Evolutionary conservation across 306 rosid species (phyloP).

Genomic region (Inga leiocalycina): DNA sequence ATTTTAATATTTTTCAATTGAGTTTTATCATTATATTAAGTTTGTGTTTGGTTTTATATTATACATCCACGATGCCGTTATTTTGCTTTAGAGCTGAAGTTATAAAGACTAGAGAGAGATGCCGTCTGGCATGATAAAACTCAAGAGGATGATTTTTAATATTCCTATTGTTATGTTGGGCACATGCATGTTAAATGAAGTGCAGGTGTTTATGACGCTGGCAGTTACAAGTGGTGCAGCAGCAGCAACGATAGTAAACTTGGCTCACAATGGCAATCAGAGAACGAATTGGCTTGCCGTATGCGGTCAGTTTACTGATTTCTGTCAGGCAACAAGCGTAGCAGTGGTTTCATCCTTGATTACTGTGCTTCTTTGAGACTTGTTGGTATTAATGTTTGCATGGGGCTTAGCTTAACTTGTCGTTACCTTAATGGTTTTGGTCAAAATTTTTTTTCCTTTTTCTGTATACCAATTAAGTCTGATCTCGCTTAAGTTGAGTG

Average conservation of each 20-base stretch:
- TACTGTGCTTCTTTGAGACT: neutral
- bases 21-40: too few species aligned
- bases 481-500: too few species aligned
- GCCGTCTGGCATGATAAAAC: too few species aligned
- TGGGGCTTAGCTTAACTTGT: conserved; percentile 16
- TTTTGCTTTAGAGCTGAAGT: too few species aligned
- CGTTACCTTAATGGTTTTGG: neutral
- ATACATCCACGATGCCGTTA: too few species aligned
- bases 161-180: too few species aligned
- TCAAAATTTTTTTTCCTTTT: neutral
- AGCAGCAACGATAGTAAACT: conserved; percentile 74
- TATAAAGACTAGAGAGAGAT: too few species aligned
- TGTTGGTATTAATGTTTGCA: conserved; percentile 57
- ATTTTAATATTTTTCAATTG: too few species aligned
- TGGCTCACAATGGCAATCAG: conserved; percentile 83
- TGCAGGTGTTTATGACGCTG: conserved; percentile 64
- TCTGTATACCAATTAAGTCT: too few species aligned
- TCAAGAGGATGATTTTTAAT: too few species aligned
- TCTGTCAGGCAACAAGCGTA: conserved; percentile 66
- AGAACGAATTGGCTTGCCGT: conserved; percentile 87
- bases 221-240: conserved; percentile 71
- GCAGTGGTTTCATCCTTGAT: conserved; percentile 74
- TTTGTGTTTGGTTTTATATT: too few species aligned
- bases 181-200: neutral
- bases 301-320: conserved; percentile 75